Base-by-base conservation (phyloP, 129 eudicot genomes). In the Flaveria ramosissima region DNA sequence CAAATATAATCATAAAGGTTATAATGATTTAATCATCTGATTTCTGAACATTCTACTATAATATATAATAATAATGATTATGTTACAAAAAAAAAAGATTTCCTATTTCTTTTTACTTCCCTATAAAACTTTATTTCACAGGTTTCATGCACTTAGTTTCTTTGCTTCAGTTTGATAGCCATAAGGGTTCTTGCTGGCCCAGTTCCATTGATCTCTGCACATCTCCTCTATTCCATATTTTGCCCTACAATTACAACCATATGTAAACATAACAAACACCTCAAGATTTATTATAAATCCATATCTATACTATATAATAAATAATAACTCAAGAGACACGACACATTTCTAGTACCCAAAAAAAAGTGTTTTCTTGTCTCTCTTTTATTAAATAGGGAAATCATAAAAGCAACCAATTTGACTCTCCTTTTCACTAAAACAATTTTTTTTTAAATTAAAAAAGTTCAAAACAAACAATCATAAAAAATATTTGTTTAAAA, bases 191-290 rank as follows among this genome's bases (percentile, higher is more conserved):
- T 88, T 89, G 90, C 86, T 84, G 36, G 98, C 96, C 98, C 96
- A 92, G 77, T 92, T 90, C 98, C 98, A 92, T 68, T 86, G 98
- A 80, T 89, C 98, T 67, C 89, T 69, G 68, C 98, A 93, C 98
- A 93, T 93, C 72, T 88, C 97, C 6, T 87, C 92, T 24, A 93
- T 77, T 51, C 89, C 96, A 79, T 86, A 89, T 77, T 93, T 85
- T 19, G 96, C 96, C 92, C 97, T 93, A 85, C 85, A 90, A 41
- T 41, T 1, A 52, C 67, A 11, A 62, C 45, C 32, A 21, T 50
- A 60, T 8, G 30, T 59, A 26, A 45, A 2, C 52, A 10, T 47
- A 47, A 10, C 6, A 3, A 47, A 47, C 52, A 47, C 16, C 52
- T 47, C 4, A 43, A 43, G 11, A 8, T 7, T 8, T 43, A 10